phyloP scores from a whole-genome alignment of 768 basidiomycete genomes.

The Hericium rajendrae region DNA sequence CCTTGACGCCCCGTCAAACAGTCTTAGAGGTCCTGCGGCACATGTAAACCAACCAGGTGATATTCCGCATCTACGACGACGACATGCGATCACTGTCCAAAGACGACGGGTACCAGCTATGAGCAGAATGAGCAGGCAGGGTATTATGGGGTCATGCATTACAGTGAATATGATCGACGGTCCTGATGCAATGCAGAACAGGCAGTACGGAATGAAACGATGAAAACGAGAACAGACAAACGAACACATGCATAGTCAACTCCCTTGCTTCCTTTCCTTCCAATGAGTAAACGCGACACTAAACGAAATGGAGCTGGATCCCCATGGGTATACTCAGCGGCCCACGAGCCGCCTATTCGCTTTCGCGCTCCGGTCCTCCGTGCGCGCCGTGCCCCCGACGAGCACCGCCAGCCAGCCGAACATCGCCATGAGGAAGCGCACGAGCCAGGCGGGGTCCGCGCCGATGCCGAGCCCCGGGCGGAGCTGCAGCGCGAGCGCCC shows the following conservation, averaged over 20 bases:
- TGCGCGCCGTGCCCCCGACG: conserved; percentile 14
- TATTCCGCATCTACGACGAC: background rate
- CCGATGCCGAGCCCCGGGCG: conserved; percentile 61
- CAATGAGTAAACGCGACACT: background rate
- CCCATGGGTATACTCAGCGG: background rate
- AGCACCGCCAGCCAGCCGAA: conserved; percentile 71
- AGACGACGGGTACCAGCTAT: background rate
- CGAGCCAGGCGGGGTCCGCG: conserved; percentile 72
- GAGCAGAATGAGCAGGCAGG: background rate
- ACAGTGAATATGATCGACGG: background rate
- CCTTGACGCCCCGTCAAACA: background rate
- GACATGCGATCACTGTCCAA: background rate
- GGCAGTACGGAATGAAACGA: background rate
- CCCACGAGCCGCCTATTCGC: background rate
- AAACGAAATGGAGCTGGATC: background rate
- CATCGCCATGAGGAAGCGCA: conserved; percentile 69
- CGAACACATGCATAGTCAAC: background rate
- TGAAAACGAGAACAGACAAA: background rate
- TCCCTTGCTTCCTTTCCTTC: background rate
- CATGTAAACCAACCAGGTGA: background rate
- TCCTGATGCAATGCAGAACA: background rate
- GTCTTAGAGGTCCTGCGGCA: background rate
- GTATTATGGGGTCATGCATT: background rate
- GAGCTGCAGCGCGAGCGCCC: conserved; percentile 72
- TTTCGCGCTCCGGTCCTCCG: background rate